These are phyloP conservation scores for Globisporangium paroecandrum DNA, from an alignment of 352 stramenopile species.

Conservation along the genomic window DNA sequence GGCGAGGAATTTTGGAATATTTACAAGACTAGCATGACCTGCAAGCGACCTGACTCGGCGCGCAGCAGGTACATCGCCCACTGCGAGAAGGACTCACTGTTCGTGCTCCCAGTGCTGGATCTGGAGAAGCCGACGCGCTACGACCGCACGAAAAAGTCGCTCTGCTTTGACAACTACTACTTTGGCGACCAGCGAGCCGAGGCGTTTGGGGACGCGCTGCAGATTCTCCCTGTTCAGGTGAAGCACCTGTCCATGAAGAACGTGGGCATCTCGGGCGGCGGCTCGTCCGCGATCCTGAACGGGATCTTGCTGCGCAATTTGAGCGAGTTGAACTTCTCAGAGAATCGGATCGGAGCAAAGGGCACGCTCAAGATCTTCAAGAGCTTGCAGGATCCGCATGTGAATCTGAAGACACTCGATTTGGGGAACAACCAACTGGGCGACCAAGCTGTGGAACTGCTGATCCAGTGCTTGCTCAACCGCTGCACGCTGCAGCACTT, in stretches of 20 bases:
- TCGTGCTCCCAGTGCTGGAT: slow-evolving; percentile 68
- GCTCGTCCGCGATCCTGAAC: slow-evolving; percentile 55
- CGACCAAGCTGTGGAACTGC: slow-evolving; percentile 47
- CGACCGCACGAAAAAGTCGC: slow-evolving; percentile 30
- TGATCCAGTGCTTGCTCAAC: slow-evolving; percentile 66
- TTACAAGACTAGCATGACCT: slow-evolving; percentile 44
- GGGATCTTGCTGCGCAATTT: slow-evolving; percentile 48
- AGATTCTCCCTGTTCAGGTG: slow-evolving; percentile 52
- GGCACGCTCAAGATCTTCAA: slow-evolving; percentile 54
- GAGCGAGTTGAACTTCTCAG: slow-evolving; percentile 61
- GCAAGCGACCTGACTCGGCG: slow-evolving; percentile 42
- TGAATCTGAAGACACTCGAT: slow-evolving; percentile 60
- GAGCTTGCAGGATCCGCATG: slow-evolving; percentile 46
- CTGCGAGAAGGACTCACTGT: slow-evolving; percentile 50
- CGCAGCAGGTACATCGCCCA: slow-evolving; percentile 58
- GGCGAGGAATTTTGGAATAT: slow-evolving; percentile 51
- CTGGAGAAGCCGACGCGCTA: slow-evolving; percentile 47
- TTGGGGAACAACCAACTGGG: slow-evolving; percentile 72
- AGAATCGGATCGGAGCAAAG: slow-evolving; percentile 59
- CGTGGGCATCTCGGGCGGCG: slow-evolving; percentile 50
- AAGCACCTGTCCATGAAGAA: slow-evolving; percentile 71
- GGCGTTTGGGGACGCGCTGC: slow-evolving; percentile 53
- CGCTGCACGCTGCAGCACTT: slow-evolving; percentile 64
- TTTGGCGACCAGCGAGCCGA: slow-evolving; percentile 66
- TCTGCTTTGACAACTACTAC: slow-evolving; percentile 75